These are phyloP conservation scores for Cordyceps cicadae DNA, from an alignment of 2,329 filamentous ascomycete species.

Conservation along the genomic window DNA sequence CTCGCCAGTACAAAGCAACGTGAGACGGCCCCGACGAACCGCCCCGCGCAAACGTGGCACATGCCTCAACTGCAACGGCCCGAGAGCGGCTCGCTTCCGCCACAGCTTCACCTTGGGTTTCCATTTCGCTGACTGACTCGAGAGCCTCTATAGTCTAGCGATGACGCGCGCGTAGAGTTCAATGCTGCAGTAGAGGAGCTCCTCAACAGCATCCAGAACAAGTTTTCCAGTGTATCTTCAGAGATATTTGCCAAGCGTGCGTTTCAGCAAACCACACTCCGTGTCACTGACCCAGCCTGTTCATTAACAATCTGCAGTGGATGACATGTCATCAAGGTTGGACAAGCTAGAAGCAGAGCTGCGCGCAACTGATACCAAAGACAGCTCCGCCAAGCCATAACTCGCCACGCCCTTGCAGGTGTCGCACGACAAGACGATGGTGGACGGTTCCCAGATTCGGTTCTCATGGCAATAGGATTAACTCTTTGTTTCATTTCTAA, in stretches of 20 bases:
- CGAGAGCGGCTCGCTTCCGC: neutral
- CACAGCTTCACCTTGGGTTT: neutral
- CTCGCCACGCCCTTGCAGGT: neutral
- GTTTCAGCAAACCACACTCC: slow-evolving; percentile 22
- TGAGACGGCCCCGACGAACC: slow-evolving; percentile 19
- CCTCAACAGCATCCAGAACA: slow-evolving; percentile 72
- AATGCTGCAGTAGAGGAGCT: slow-evolving; percentile 78
- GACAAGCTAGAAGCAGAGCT: slow-evolving; percentile 75
- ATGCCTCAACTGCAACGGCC: neutral
- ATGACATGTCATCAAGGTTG: slow-evolving; percentile 81
- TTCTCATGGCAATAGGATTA: neutral
- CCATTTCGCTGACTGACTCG: neutral
- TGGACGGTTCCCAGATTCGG: neutral
- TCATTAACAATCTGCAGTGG: slow-evolving; percentile 50
- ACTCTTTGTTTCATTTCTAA: neutral
- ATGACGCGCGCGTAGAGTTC: slow-evolving; percentile 54
- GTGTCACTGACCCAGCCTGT: neutral
- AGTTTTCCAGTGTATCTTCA: slow-evolving; percentile 75
- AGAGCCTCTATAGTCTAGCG: slow-evolving; percentile 15
- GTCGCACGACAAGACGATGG: neutral
- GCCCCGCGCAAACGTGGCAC: neutral
- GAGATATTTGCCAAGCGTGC: slow-evolving; percentile 85
- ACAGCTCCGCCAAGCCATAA: slow-evolving; percentile 29
- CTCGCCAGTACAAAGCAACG: slow-evolving; percentile 25
- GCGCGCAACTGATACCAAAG: slow-evolving; percentile 45